Evolutionary conservation across 2,329 filamentous ascomycete genomes (phyloP), one percentile per base, ranked within the genome.

Genomic region (Colletotrichum sp.): DNA sequence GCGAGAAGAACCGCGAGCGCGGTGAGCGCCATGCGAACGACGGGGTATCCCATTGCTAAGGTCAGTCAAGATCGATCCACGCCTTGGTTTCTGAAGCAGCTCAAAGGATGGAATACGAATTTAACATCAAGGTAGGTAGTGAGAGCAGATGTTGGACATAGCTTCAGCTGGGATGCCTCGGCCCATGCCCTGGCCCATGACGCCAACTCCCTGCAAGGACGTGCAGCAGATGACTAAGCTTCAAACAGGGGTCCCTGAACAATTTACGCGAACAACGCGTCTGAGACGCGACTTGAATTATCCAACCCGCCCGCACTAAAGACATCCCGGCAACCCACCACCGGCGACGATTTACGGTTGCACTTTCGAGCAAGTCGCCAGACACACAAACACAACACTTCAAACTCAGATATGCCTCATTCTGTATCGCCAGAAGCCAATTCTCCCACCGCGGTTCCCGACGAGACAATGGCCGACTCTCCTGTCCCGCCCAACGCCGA

Each of bases 321-420:
- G 44, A 3, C 44, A 21, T 49, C 44, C 44, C 44, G 44, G 44
- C n/a, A 52, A 21, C 44, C 44, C 44, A 52, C 44, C 44, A 52
- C 44, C 44, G 44, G 44, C 4, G 44, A 13, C 44, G 44, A 52
- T 52, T 52, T 3, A 52, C 44, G 44, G 44, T 21, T 52, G 44
- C 44, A 21, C 10, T 52, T 52, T 52, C 44, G 44, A 52, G n/a
- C 44, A 2, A 52, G 44, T 52, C 44, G 44, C n/a, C 44, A 52
- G 44, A 52, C 44, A 52, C n/a, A 21, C 44, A 21, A 52, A 24
- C n/a, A 13, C n/a, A 52, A 3, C 2, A 49, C 44, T 3, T 6
- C n/a, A 52, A 26, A 24, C 13, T 8, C n/a, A 55, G 69, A 57
- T 62, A 90, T 90, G 88, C 88, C 88, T 49, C 88, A 90, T 78